Evolutionary conservation across 768 basidiomycete species (phyloP), one percentile per base, ranked within the genome.

Genomic region (Amanita thiersii): DNA sequence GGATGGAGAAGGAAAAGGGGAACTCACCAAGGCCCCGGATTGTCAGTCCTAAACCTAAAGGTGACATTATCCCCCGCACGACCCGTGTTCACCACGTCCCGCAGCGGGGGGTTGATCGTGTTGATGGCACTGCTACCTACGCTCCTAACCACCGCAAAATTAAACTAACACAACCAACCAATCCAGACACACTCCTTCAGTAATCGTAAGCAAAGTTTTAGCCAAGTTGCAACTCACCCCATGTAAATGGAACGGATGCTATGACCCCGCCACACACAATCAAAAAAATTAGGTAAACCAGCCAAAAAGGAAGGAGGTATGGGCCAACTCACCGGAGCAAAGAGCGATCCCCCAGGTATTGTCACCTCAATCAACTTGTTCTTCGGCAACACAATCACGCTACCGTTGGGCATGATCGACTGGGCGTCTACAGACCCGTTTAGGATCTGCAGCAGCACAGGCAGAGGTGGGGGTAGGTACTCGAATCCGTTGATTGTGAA

Each of bases 31-130:
- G 70, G 66, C 4, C 79, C 79, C 0, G 79, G 61, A 56, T 80
- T 81, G 52, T 82, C 75, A 5, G 78, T 77, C 25, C 60, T 52
- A 61, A 77, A 80, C 8, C 77, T 67, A 37, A 80, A 55, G 2
- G 68, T 70, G 11, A 70, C 68, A 7, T 64, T 59, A 37, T 61
- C 63, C 5, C 52, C 48, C 10, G 41, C 44, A 9, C 28, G 18
- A 51, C 66, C 55, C 10, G 46, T 39, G 15, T 33, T 45, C 7
- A 79, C 69, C 1, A 74, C 75, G 52, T 81, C 79, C 39, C 79
- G 58, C 63, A 60, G 40, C 8, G 73, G 65, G 1, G 79, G 79
- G 52, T 81, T 71, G 12, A 48, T 33, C 39, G 61, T 66, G 47
- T 70, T 70, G 43, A 65, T 63, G 0, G 28, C 37, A 3, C 54